A percentile compares a stretch with the other conserved stretches of the same genome.
Conservation (phyloP, 129 eudicot genomes). For the Helianthus tuberosus region DNA sequence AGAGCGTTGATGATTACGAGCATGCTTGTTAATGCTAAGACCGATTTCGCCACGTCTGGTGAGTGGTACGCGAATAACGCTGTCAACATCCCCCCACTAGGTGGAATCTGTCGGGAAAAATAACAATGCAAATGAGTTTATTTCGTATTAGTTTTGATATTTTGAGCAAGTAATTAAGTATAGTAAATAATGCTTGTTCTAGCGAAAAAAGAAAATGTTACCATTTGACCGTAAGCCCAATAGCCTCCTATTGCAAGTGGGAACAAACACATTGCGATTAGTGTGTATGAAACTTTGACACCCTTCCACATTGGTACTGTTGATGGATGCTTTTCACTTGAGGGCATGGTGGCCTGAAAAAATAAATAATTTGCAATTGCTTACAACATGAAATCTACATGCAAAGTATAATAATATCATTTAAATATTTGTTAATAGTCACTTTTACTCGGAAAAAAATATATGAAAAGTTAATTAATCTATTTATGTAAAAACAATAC, state of each 20-base stretch:
- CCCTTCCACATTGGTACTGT: constrained; percentile 68
- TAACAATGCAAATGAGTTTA: not conserved
- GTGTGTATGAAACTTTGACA: constrained; percentile 44
- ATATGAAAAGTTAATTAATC: not conserved
- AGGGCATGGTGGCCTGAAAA: constrained; percentile 64
- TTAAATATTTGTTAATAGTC: not conserved
- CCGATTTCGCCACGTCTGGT: constrained; percentile 36
- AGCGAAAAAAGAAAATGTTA: not conserved
- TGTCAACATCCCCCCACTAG: constrained; percentile 52
- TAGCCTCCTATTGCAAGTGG: constrained; percentile 68
- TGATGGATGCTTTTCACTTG: constrained; percentile 66
- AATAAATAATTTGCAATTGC: not conserved
- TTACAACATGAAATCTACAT: not conserved
- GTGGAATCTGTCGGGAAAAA: constrained; percentile 41
- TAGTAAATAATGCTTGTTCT: not conserved
- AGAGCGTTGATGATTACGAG: constrained; percentile 49
- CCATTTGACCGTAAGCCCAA: constrained; percentile 68
- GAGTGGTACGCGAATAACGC: constrained; percentile 48
- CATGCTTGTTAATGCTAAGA: constrained; percentile 37
- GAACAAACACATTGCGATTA: constrained; percentile 59
- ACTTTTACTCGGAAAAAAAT: too few relatives aligned
- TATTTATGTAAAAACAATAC: not conserved
- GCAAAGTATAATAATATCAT: not conserved
- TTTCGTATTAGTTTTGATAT: not conserved
- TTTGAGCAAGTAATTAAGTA: not conserved